Evolutionary conservation across 2,329 filamentous ascomycete species (phyloP), one percentile per base, ranked within the genome.

Genomic region (Macrophomina phaseolina): DNA sequence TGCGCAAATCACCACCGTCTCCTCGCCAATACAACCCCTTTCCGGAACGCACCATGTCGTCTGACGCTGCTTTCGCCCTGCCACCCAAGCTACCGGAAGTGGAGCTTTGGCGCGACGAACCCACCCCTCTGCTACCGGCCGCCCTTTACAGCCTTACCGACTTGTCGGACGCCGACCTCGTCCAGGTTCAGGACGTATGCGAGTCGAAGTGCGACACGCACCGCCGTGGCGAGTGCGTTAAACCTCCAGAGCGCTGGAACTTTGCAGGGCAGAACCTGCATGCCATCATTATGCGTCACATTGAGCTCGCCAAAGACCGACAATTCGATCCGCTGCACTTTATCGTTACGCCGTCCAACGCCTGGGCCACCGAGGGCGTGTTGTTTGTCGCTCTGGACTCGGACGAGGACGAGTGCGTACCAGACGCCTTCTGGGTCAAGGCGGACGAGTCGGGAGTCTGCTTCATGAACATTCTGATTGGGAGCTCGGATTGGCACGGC

Each of bases 301-400:
- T 67, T 36, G 48, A 67, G 56, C 38, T 67, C 4, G 48, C 56
- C 30, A 51, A 67, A 48, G 7, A 34, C 56, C 38, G 38, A 5
- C 36, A 67, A 16, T 67, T 56, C 49, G 56, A 67, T n/a, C 65
- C 65, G n/a, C 49, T 60, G 18, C 65, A 62, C 32, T 67, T 67
- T 11, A 40, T 67, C 30, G 65, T 63, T 4, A 49, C 48, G 1
- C 46, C 42, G n/a, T n/a, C 40, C 18, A 16, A 9, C 11, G 18
- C 36, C 18, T 53, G 46, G 55, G 51, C 42, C 3, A 45, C 34
- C 1, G 53, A 52, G 0, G 49, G 56, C 38, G 65, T 67, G 40
- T 40, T 67, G 11, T 55, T 67, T 3, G 58, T 67, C 38, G 63
- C 56, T 4, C 58, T 67, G n/a, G 65, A 67, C 16, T 45, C 46